Base-by-base conservation (phyloP, 306 rosid species). In the Cucurbita pepo region DNA sequence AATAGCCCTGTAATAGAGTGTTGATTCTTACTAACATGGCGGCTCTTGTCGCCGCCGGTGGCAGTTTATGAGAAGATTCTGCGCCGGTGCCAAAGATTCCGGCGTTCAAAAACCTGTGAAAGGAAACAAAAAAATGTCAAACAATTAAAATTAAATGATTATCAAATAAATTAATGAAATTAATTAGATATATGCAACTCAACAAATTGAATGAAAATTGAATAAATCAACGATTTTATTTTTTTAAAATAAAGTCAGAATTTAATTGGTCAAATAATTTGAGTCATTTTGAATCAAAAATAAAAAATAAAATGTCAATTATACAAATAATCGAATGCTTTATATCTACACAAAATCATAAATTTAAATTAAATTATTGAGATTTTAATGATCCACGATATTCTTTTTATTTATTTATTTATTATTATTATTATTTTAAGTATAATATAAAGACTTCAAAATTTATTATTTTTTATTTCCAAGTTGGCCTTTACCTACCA, bases 1-100 rank as follows among this genome's bases (percentile, higher is more conserved):
- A 93, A 77, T 88, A 93, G 1, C 98, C 98, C 74, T 93, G 98
- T 48, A 93, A 86, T 67, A 93, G 88, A 19, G 98, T 93, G 85
- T 93, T 93, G 87, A 86, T 87, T 69, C 98, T 85, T 56, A 93
- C 98, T 16, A 90, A 65, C 97, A 93, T 93, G 12, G 90, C 97
- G 2, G 98, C 98, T 57, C 98, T 84, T 18, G 97, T 90, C 5
- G 92, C 76, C 0, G 98, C 14, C 79, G 83, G 88, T 43, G 98
- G 89, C 45, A 90, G 57, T 4, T 81, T 86, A 56, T 93, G 96
- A 73, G 72, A 44, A 0, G 90, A 66, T 66, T 90, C 94, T 8
- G 85, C 78, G 5, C 80, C 85, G 61, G 63, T 85, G 51, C 98
- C 98, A 4, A 93, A 93, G 47, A 93, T 82, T n/a, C 97, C 98